phyloP scores from a whole-genome alignment of 1,284 basidiomycete species.

The Moesziomyces parantarcticus region DNA sequence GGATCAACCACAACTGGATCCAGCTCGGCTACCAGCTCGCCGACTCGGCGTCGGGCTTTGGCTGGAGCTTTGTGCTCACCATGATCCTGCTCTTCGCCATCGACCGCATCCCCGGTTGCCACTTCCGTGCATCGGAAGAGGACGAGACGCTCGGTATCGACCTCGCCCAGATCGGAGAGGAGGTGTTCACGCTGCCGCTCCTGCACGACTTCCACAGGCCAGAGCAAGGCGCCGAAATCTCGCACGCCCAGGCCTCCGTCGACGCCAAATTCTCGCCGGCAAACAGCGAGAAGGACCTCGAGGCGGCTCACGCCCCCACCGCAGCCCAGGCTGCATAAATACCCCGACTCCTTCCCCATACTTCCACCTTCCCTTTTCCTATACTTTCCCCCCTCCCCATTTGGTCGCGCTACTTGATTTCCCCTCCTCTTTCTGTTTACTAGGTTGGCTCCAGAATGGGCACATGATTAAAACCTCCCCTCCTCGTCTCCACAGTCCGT shows the following conservation, averaged over 20 bases:
- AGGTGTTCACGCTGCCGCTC: conserved; percentile 36
- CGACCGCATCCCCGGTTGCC: conserved; percentile 88
- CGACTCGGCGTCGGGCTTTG: conserved; percentile 73
- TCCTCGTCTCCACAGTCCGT: too few relatives aligned
- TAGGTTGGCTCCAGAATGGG: neutral
- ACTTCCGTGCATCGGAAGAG: conserved; percentile 82
- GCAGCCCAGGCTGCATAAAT: neutral
- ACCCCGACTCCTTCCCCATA: neutral
- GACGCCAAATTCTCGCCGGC: conserved; percentile 32
- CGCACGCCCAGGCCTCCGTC: conserved; percentile 10
- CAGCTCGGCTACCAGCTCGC: conserved; percentile 85
- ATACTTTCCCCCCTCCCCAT: too few relatives aligned
- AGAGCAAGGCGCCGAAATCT: conserved; percentile 29
- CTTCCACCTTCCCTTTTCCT: neutral
- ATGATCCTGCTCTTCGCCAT: conserved; percentile 87
- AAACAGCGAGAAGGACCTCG: conserved; percentile 41
- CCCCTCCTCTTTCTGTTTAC: neutral
- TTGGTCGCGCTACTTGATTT: too few relatives aligned
- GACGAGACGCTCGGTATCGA: conserved; percentile 92
- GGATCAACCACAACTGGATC: conserved; percentile 84
- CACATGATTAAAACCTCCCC: neutral
- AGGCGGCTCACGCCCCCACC: conserved; percentile 9
- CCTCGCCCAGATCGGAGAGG: conserved; percentile 90
- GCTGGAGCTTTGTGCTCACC: conserved; percentile 61
- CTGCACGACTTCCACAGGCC: conserved; percentile 28